Evolutionary conservation across 768 basidiomycete species (phyloP), one percentile per base, ranked within the genome.

Genomic region (Daedaleopsis nitida): DNA sequence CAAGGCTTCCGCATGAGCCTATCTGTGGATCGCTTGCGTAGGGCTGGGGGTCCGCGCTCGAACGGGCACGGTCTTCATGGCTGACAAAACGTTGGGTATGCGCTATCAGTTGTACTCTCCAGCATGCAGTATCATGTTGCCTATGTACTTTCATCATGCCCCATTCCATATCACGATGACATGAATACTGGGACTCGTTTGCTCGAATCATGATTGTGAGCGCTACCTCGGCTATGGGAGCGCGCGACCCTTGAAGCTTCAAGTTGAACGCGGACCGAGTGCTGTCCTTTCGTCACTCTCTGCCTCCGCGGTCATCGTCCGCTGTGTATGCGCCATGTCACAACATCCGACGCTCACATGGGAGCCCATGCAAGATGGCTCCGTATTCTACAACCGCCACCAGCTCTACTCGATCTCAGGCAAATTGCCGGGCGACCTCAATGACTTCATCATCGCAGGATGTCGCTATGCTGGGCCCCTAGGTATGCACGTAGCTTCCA

Each of bases 381-480:
- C 80, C 67, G 91, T 89, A 35, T 98, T 97, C 78, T 98, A 98
- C 70, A 79, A 89, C 70, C 82, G 89, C 57, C 86, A 94, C 66
- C 89, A 90, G 63, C 79, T 94, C 23, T 98, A 98, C 71, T 85
- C 89, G 1, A 85, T 93, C 57, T 80, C 86, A 13, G 94, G 89
- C 67, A 90, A 89, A 68, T 77, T 93, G 6, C 88, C 88, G 3
- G 58, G 58, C 19, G 84, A 91, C 72, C 76, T 98, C 32, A 78
- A 80, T 19, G 92, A 96, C 73, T 92, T 89, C 72, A 77, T 91
- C 56, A 75, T 94, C 39, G 87, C 91, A 24, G 91, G 89, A 21
- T 94, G 92, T 71, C 84, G 85, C 45, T 86, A 91, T 73, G 94
- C 94, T 38, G 96, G 96, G 16, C 96, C 95, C 13, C 79, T 97